Base-by-base conservation (phyloP, 2,329 filamentous ascomycete genomes). In the Fusarium poae region DNA sequence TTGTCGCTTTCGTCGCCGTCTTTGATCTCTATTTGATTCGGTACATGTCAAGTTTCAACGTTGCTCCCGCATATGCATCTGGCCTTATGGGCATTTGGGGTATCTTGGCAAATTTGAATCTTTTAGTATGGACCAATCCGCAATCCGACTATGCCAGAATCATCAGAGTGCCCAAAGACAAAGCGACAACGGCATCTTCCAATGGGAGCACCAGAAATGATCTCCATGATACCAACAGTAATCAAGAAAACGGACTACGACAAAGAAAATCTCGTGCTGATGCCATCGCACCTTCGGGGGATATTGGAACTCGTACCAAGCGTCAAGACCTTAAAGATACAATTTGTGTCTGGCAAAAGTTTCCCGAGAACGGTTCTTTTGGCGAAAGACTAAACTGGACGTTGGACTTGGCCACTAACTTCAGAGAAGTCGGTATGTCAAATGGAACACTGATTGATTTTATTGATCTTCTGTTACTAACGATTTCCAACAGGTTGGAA, bases 331-430 rank as follows among this genome's bases (percentile, higher is more conserved):
- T 48, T 1, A 72, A 79, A 20, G 76, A 78, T 7, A 79, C 79
- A 45, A 82, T 86, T 59, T 89, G 89, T 57, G 83, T 85, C 71
- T 91, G 88, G 88, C 84, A 91, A 73, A 77, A 82, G 1, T 91
- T 85, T 67, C 88, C 88, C 1, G 79, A 81, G 6, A 75, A 84
- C 5, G 84, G 77, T 2, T 75, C 84, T 1, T 83, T 88, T 45
- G 52, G 73, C 25, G 76, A 84, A 40, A 83, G 88, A 13, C 74
- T 90, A 10, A 78, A 79, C 67, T 91, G 88, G 88, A 79, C 82
- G 1, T 72, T 82, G 18, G 88, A 89, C 67, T 79, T 90, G n/a
- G 77, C 83, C 16, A 79, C 80, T 30, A 85, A 84, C 53, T 85
- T 88, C 68, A 82, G 88, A 37, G 83, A 86, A 40, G 81, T 83